Conservation (phyloP, 495 filamentous ascomycete genomes). For the Neurospora cerealis region DNA sequence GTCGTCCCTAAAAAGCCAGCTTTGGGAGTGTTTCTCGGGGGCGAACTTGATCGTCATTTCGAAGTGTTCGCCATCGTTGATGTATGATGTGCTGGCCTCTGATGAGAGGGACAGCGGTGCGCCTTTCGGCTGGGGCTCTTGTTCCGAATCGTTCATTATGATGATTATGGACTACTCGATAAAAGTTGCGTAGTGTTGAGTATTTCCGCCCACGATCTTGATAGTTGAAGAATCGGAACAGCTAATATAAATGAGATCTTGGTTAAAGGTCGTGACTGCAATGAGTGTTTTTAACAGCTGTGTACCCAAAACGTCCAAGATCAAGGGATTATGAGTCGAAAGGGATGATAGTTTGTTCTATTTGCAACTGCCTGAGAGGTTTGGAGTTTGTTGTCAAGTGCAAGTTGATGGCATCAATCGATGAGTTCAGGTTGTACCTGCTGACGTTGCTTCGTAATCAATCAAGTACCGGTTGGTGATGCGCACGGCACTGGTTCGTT, state of each 20-base stretch:
- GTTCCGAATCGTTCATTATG: neutral
- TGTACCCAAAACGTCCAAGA: neutral
- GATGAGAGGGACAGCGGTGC: neutral
- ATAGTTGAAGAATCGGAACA: neutral
- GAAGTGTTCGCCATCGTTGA: conserved; percentile 2
- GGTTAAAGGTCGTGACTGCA: neutral
- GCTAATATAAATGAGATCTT: neutral
- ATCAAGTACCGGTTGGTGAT: neutral
- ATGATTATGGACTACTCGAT: neutral
- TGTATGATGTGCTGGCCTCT: neutral
- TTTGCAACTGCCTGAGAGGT: neutral
- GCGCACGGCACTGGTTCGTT: neutral
- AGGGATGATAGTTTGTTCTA: neutral
- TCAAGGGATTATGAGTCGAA: neutral
- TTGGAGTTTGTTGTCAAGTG: neutral
- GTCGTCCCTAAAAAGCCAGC: conserved; percentile 8
- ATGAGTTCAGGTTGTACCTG: neutral
- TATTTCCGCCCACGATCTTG: neutral
- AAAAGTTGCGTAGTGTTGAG: neutral
- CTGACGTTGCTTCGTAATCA: neutral
- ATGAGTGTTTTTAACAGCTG: neutral
- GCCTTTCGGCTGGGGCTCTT: neutral
- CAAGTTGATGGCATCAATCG: neutral
- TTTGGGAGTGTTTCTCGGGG: conserved; percentile 14
- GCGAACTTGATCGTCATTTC: conserved; percentile 20